Base-by-base conservation (phyloP, 352 stramenopile species). In the Pythium angustatum region DNA sequence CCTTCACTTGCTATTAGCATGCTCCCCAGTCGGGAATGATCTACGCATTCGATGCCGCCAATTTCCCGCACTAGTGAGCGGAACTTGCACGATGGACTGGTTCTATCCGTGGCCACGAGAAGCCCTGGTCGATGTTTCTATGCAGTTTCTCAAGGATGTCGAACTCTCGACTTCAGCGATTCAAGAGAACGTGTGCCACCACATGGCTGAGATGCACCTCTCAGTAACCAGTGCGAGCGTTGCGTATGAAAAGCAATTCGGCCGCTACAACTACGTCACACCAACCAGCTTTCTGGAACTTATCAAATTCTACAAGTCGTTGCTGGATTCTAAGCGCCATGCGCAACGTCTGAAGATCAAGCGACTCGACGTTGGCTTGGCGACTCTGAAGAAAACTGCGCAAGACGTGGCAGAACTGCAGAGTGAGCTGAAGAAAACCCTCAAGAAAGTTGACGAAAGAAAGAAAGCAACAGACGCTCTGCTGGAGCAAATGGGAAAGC, bases 281-380 rank as follows among this genome's bases (percentile, higher is more conserved):
- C 93, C 93, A 2, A 98, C 94, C 33, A 96, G 81, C 2, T 98
- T 97, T 53, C 64, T 98, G 17, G 93, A 98, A 64, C 68, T 98
- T 0, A 97, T 98, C 61, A 76, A 81, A 9, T 97, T 98, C 51
- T 98, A 97, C 59, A 95, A 93, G 38, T 81, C 71, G 19, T 71
- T 98, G 4, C 54, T 97, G 5, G 56, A 60, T 17, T 33, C 50
- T 11, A 91, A 94, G 31, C 85, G 86, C n/a, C 55, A 67, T 1
- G 75, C 77, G 2, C 74, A 92, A 36, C 66, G 58, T 3, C 62
- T 73, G 2, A 88, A 89, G 44, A 94, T 96, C 50, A 77, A 87
- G 28, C 79, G 91, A 1, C 75, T 98, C 3, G 87, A 96, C 48
- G 90, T 92, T 1, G 91, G 91, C 0, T 67, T 97, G 0, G 63